Evolutionary conservation across 2,329 filamentous ascomycete genomes (phyloP).

Genomic region (Aspergillus awamori): DNA sequence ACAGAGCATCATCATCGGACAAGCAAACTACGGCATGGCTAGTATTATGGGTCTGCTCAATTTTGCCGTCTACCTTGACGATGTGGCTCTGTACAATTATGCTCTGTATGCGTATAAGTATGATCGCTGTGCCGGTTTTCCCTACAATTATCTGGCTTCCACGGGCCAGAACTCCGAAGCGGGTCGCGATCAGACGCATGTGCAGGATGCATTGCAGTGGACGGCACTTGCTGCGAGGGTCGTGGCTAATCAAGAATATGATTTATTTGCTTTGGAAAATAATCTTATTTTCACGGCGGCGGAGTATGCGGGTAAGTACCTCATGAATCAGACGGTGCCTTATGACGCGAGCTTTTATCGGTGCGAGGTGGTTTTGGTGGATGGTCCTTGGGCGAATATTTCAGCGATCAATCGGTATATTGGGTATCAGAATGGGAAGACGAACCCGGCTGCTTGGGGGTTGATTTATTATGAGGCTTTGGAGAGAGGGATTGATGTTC

Average conservation of each 20-base stretch:
- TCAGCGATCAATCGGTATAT: conserved; percentile 21
- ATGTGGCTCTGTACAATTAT: conserved; percentile 47
- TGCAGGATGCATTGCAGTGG: conserved; percentile 39
- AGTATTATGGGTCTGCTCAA: conserved; percentile 44
- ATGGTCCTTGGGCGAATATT: conserved; percentile 41
- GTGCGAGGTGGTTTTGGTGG: conserved; percentile 46
- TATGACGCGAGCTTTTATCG: conserved; percentile 43
- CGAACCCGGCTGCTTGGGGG: too few species aligned
- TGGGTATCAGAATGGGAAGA: too few species aligned
- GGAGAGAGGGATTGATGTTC: too few species aligned
- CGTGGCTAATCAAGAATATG: conserved; percentile 40
- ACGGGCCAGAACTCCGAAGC: conserved; percentile 45
- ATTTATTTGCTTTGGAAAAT: conserved; percentile 37
- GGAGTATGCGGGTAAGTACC: conserved; percentile 47
- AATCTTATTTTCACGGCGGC: conserved; percentile 40
- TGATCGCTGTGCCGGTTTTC: conserved; percentile 40
- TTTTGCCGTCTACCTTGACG: conserved; percentile 48
- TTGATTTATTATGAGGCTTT: too few species aligned
- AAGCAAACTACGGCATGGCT: conserved; percentile 49
- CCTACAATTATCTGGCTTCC: conserved; percentile 30
- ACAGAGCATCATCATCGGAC: conserved; percentile 43
- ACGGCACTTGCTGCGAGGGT: conserved; percentile 37
- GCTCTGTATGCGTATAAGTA: conserved; percentile 42
- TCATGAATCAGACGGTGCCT: conserved; percentile 37
- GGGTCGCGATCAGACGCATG: conserved; percentile 44